phyloP scores from a whole-genome alignment of 2,329 filamentous ascomycete genomes.

The Blastomyces percursus region DNA sequence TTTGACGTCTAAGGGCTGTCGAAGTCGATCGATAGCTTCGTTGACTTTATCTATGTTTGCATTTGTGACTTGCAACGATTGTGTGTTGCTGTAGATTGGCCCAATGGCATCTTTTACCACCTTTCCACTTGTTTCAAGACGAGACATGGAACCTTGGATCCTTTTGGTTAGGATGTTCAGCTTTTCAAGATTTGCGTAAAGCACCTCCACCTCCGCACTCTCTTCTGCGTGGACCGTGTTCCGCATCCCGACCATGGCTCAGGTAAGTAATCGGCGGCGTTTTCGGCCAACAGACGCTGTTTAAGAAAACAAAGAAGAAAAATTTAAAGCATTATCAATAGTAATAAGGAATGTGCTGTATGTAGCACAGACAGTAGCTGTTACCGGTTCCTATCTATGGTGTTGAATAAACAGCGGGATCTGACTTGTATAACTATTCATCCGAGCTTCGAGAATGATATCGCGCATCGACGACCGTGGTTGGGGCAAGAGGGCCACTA shows the following conservation, averaged over 20 bases:
- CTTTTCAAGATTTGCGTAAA: slow-evolving; percentile 69
- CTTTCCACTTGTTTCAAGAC: slow-evolving; percentile 78
- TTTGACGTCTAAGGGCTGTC: slow-evolving; percentile 85
- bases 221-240: slow-evolving; percentile 53
- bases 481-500: not conserved
- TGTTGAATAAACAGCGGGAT: not conserved
- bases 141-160: slow-evolving; percentile 75
- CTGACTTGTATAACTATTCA: not conserved
- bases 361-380: not conserved
- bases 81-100: slow-evolving; percentile 85
- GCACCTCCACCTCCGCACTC: slow-evolving; percentile 56
- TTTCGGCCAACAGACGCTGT: not conserved
- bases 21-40: slow-evolving; percentile 74
- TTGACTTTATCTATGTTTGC: slow-evolving; percentile 81
- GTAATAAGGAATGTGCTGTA: not conserved
- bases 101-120: slow-evolving; percentile 86
- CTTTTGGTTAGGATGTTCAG: slow-evolving; percentile 89
- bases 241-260: slow-evolving; percentile 43
- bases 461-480: not conserved
- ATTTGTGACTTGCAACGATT: slow-evolving; percentile 75
- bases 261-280: not conserved
- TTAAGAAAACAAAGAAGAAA: not conserved
- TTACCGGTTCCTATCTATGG: not conserved
- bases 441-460: not conserved
- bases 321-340: not conserved